phyloP scores from a whole-genome alignment of 2,329 filamentous ascomycete genomes.

The Paracamarosporium sp. region DNA sequence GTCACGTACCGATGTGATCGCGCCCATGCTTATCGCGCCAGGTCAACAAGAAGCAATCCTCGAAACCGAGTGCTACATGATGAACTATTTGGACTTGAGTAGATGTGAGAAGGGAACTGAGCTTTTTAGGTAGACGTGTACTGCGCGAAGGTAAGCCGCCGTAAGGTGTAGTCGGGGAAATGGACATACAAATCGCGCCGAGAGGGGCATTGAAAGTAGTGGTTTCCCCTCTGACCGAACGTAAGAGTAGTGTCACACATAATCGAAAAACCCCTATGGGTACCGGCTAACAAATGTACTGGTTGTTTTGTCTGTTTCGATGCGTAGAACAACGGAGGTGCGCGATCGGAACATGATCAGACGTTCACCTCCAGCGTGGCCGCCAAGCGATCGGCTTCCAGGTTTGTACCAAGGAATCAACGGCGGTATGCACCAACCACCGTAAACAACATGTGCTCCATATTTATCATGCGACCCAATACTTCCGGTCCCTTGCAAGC shows the following conservation, averaged over 20 bases:
- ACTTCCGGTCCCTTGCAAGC: background rate
- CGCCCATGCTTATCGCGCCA: constrained; percentile 33
- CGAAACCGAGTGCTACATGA: constrained; percentile 40
- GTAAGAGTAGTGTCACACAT: constrained; percentile 44
- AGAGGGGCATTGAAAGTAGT: constrained; percentile 42
- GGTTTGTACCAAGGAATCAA: constrained; percentile 37
- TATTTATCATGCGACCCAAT: background rate
- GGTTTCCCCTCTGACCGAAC: constrained; percentile 43
- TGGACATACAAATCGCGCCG: constrained; percentile 31
- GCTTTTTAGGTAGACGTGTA: constrained; percentile 34
- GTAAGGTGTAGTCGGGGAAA: background rate
- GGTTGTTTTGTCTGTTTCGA: background rate
- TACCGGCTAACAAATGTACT: background rate
- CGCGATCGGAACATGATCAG: constrained; percentile 1
- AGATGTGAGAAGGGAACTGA: constrained; percentile 30
- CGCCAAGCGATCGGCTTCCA: constrained; percentile 38
- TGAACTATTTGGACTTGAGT: constrained; percentile 30
- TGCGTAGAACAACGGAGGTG: background rate
- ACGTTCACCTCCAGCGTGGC: constrained; percentile 6
- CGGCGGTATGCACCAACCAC: constrained; percentile 4
- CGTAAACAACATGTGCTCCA: constrained; percentile 4
- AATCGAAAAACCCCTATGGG: constrained; percentile 7
- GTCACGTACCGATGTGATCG: constrained; percentile 31
- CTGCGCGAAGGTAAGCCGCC: constrained; percentile 18
- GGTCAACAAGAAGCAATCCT: constrained; percentile 43